These are phyloP conservation scores for Teratosphaeriaceae sp. DNA, from an alignment of 2,329 filamentous ascomycete genomes.

Conservation along the genomic window DNA sequence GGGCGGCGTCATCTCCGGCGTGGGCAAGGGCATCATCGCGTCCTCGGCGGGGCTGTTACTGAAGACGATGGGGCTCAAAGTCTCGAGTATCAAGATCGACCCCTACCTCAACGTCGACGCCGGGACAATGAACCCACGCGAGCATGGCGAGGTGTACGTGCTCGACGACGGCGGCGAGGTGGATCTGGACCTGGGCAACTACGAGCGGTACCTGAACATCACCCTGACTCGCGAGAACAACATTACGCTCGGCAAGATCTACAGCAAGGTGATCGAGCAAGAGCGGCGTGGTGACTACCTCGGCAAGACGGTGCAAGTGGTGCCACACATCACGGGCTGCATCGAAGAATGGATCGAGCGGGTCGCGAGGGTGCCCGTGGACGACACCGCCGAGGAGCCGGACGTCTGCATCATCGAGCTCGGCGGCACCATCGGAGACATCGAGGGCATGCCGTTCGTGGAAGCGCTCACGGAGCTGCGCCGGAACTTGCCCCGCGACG, in stretches of 20 bases:
- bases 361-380: slow-evolving; percentile 77
- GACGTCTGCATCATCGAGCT: slow-evolving; percentile 86
- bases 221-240: slow-evolving; percentile 83
- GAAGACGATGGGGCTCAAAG: slow-evolving; percentile 72
- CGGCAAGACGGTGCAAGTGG: slow-evolving; percentile 83
- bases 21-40: slow-evolving; percentile 43
- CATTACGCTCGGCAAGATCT: slow-evolving; percentile 97
- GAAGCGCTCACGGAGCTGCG: slow-evolving; percentile 78
- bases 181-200: slow-evolving; percentile 69
- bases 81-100: slow-evolving; percentile 63
- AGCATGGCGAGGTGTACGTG: slow-evolving; percentile 87
- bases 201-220: slow-evolving; percentile 75
- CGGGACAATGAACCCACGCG: slow-evolving; percentile 62
- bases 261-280: slow-evolving; percentile 76
- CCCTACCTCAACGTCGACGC: slow-evolving; percentile 72
- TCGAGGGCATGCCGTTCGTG: slow-evolving; percentile 82
- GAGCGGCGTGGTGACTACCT: slow-evolving; percentile 71
- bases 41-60: slow-evolving; percentile 68
- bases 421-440: slow-evolving; percentile 67
- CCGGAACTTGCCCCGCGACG: slow-evolving; percentile 63
- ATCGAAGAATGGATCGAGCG: slow-evolving; percentile 91
- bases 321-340: slow-evolving; percentile 84
- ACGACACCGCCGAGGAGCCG: slow-evolving; percentile 73
- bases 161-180: slow-evolving; percentile 75
- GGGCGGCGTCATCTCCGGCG: slow-evolving; percentile 58